phyloP scores from a whole-genome alignment of 2,329 filamentous ascomycete genomes.

The Fusarium odoratissimum region DNA sequence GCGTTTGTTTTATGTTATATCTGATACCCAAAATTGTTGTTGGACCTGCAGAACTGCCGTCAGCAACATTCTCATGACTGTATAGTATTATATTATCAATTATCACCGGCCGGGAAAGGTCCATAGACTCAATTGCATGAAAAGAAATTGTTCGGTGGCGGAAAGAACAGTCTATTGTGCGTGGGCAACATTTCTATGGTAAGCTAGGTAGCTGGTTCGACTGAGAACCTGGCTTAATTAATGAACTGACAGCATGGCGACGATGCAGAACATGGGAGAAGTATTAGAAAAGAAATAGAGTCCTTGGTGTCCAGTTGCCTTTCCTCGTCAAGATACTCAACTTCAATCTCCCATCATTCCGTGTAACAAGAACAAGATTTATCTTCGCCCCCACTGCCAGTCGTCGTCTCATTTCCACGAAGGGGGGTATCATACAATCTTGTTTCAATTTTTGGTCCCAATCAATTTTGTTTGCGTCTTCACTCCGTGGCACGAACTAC shows the following conservation, averaged over 20 bases:
- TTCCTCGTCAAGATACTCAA: slow-evolving; percentile 1
- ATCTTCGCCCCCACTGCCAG: slow-evolving; percentile 23
- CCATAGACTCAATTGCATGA: background rate
- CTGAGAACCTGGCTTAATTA: slow-evolving; percentile 35
- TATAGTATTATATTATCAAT: background rate
- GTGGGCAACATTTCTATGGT: slow-evolving; percentile 48
- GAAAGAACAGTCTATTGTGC: slow-evolving; percentile 48
- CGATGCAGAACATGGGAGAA: slow-evolving; percentile 28
- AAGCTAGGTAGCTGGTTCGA: slow-evolving; percentile 42
- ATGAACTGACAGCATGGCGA: slow-evolving; percentile 23
- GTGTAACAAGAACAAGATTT: slow-evolving; percentile 3
- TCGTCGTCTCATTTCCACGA: slow-evolving; percentile 34
- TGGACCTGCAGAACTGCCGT: background rate
- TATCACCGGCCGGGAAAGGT: background rate
- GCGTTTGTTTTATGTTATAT: slow-evolving; percentile 1
- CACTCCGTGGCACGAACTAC: slow-evolving; percentile 34
- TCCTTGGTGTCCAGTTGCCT: slow-evolving; percentile 12
- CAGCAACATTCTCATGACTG: background rate
- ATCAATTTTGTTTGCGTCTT: slow-evolving; percentile 5
- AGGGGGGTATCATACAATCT: slow-evolving; percentile 36
- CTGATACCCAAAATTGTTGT: slow-evolving; percentile 23
- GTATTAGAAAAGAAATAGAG: slow-evolving; percentile 12
- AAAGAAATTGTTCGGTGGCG: slow-evolving; percentile 27
- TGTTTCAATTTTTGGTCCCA: slow-evolving; percentile 21
- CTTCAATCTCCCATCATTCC: slow-evolving; percentile 9